Base-by-base conservation (phyloP, 257 asterid genomes). In the Penstemon eatonii region DNA sequence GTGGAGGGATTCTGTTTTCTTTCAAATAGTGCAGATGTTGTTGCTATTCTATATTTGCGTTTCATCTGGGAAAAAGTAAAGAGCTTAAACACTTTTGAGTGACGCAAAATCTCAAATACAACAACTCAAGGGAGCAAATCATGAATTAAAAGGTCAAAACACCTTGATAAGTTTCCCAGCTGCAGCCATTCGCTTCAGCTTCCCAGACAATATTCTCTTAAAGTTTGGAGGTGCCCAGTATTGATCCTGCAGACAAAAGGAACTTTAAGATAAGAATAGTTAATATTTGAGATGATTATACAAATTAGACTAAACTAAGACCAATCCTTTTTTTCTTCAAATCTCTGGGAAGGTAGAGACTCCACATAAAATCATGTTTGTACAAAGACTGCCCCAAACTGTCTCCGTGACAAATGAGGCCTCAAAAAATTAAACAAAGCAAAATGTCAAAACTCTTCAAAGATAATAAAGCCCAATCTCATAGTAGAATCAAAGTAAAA, bases 171-270 rank as follows among this genome's bases (percentile, higher is more conserved):
- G 85, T 71, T 76, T 70, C 71, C 88, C 76, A 13, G 54, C 76
- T 56, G 82, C 79, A 74, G 81, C 74, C 78, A 86, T 41, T 65
- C 75, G 79, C 79, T 83, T 81, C 81, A 83, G 66, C 60, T 83
- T 81, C 12, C 73, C 78, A 10, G 85, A 76, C 51, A 82, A 65
- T 55, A 82, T 68, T 79, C 85, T 79, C 71, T 66, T 83, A 60
- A 86, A 83, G 73, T 79, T 82, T 65, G 86, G 82, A 56, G 88
- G 86, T 18, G 88, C 84, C 83, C 84, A 82, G 59, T 80, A 82
- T 74, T 80, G 88, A 41, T 76, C 84, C 88, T 85, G 66, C 43
- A 25, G 58, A 42, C 3, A 56, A 59, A 59, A 43, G 37, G 12
- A 44, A 39, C 33, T 19, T 53, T 41, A 43, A 53, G 72, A 65